Evolutionary conservation across 805 yeast genomes (phyloP).

Genomic region (Soucietia sequanensis): DNA sequence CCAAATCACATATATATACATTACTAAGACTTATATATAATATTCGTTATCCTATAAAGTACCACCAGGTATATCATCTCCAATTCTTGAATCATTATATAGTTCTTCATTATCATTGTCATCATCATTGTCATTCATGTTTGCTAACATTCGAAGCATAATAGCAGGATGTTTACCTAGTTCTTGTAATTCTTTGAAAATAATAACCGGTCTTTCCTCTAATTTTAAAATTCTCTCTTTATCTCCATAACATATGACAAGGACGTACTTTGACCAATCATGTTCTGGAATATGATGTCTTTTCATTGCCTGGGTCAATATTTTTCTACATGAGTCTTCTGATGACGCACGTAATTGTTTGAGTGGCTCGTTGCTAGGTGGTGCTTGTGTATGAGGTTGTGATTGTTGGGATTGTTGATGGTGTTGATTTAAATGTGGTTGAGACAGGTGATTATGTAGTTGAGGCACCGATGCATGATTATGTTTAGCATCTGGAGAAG

Average conservation of each 20-base stretch:
- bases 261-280: slow-evolving; percentile 86
- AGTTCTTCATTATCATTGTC: slow-evolving; percentile 25
- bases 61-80: slow-evolving; percentile 46
- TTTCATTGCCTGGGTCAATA: slow-evolving; percentile 84
- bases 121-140: slow-evolving; percentile 14
- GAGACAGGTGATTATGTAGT: slow-evolving; percentile 5
- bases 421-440: slow-evolving; percentile 1
- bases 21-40: no score
- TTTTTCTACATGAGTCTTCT: slow-evolving; percentile 88
- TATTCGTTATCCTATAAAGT: slow-evolving; percentile 21
- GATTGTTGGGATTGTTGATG: slow-evolving; percentile 10
- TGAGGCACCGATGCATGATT: background rate
- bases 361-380: slow-evolving; percentile 57
- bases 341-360: slow-evolving; percentile 82
- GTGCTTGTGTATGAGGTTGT: slow-evolving; percentile 8
- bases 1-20: no score
- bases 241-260: slow-evolving; percentile 88
- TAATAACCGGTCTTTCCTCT: slow-evolving; percentile 84
- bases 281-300: slow-evolving; percentile 73
- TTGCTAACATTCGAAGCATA: slow-evolving; percentile 82
- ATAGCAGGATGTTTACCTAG: slow-evolving; percentile 87
- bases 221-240: slow-evolving; percentile 79
- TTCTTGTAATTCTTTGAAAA: slow-evolving; percentile 82
- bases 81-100: slow-evolving; percentile 40
- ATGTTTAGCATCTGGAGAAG: slow-evolving; percentile 2